Evolutionary conservation across 495 filamentous ascomycete species (phyloP).

Genomic region (Penicillium angulare): DNA sequence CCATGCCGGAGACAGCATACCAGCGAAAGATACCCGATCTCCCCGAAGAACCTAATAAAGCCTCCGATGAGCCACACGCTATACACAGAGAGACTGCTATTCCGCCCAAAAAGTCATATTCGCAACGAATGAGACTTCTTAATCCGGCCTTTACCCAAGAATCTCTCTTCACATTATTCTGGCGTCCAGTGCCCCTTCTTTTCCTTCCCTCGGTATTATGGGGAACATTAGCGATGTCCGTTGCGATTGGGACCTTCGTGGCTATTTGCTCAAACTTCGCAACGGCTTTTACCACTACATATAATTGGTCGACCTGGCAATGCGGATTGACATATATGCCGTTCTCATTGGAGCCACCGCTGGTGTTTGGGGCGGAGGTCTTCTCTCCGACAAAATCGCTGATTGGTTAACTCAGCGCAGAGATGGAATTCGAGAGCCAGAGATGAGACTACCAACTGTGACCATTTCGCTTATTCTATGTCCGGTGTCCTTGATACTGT

Average conservation of each 20-base stretch:
- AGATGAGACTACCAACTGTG: conserved; percentile 53
- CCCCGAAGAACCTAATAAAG: background rate
- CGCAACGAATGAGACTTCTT: background rate
- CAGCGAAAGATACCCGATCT: background rate
- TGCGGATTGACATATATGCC: conserved; percentile 48
- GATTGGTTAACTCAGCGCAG: conserved; percentile 50
- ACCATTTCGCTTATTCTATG: conserved; percentile 38
- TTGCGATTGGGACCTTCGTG: conserved; percentile 52
- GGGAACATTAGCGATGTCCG: conserved; percentile 45
- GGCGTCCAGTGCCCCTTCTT: conserved; percentile 25
- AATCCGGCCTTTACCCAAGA: background rate
- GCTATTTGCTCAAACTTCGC: conserved; percentile 51
- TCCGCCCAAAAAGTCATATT: background rate
- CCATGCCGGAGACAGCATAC: conserved; percentile 2
- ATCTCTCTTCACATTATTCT: background rate
- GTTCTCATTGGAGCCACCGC: conserved; percentile 46
- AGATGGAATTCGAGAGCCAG: conserved; percentile 50
- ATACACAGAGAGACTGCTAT: background rate
- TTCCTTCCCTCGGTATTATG: conserved; percentile 49
- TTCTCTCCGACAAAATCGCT: conserved; percentile 48
- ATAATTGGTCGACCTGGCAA: conserved; percentile 45
- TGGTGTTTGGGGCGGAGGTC: conserved; percentile 47
- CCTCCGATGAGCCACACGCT: background rate
- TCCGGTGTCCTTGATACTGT: conserved; percentile 46
- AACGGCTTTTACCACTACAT: conserved; percentile 39